phyloP scores from a whole-genome alignment of 2,329 filamentous ascomycete species.

The Phyllachora maydis region DNA sequence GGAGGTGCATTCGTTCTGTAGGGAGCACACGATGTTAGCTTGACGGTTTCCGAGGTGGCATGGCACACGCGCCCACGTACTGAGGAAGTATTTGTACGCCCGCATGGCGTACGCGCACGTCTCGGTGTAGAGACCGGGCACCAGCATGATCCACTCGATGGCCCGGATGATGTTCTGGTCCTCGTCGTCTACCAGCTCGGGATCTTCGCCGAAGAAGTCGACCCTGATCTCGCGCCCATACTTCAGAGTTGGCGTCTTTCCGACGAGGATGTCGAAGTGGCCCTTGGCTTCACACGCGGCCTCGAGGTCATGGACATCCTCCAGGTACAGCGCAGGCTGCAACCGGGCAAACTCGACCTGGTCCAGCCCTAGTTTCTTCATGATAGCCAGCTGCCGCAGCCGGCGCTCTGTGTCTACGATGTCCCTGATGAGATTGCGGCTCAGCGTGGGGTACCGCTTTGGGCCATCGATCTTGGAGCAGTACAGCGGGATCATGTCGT shows the following conservation, averaged over 20 bases:
- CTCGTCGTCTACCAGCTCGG: constrained; percentile 29
- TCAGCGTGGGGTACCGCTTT: constrained; percentile 50
- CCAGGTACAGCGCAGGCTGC: constrained; percentile 34
- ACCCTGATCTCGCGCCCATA: constrained; percentile 44
- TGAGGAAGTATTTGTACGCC: constrained; percentile 67
- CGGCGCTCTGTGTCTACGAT: constrained; percentile 47
- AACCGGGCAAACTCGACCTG: constrained; percentile 51
- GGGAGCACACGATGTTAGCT: constrained; percentile 6
- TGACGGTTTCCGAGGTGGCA: constrained; percentile 1
- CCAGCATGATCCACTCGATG: constrained; percentile 66
- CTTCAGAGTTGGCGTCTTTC: constrained; percentile 26
- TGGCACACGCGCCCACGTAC: too few relatives aligned
- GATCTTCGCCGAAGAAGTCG: constrained; percentile 49
- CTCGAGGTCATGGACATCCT: constrained; percentile 19
- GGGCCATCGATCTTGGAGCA: constrained; percentile 53
- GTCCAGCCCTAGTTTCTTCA: constrained; percentile 56
- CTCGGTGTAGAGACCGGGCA: constrained; percentile 26
- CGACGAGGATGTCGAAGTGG: constrained; percentile 29
- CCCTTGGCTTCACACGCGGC: constrained; percentile 17
- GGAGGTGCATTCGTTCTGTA: constrained; percentile 26
- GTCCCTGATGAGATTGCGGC: constrained; percentile 55
- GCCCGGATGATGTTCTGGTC: constrained; percentile 56
- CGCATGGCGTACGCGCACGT: constrained; percentile 29
- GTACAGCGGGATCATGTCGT: constrained; percentile 71
- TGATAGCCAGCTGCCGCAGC: constrained; percentile 47